phyloP scores from a whole-genome alignment of 352 stramenopile species.

The Globisporangium mamillatum region DNA sequence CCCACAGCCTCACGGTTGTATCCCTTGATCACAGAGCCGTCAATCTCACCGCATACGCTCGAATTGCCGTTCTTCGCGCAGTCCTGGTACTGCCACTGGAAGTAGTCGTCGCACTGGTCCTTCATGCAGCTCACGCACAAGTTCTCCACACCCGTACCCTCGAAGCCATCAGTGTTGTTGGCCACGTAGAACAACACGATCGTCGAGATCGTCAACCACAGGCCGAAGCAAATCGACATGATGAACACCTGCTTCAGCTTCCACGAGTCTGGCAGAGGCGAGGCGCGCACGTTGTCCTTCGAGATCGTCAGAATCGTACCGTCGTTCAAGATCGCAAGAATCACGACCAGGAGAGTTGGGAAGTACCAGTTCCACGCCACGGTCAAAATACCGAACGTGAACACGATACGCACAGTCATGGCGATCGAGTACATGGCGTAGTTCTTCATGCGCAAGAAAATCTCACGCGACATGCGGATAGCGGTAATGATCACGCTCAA shows the following conservation, averaged over 20 bases:
- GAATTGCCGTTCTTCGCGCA: constrained; percentile 48
- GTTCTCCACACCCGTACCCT: constrained; percentile 51
- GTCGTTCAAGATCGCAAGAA: constrained; percentile 91
- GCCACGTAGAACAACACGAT: constrained; percentile 59
- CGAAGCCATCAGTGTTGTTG: constrained; percentile 60
- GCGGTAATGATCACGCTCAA: constrained; percentile 88
- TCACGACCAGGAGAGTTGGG: constrained; percentile 84
- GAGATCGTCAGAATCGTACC: constrained; percentile 82
- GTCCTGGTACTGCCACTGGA: constrained; percentile 45
- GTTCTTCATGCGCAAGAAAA: constrained; percentile 91
- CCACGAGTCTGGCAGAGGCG: constrained; percentile 62
- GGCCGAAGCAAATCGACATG: constrained; percentile 58
- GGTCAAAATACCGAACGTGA: constrained; percentile 86
- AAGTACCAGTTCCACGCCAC: constrained; percentile 90
- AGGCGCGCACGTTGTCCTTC: constrained; percentile 71
- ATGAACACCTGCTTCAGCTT: constrained; percentile 74
- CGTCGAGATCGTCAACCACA: constrained; percentile 65
- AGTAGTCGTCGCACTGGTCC: constrained; percentile 57
- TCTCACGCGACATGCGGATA: constrained; percentile 84
- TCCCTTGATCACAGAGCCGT: constrained; percentile 41
- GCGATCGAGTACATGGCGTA: constrained; percentile 92
- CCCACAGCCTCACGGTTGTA: constrained; percentile 36
- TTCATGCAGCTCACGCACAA: constrained; percentile 61
- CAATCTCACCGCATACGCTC: constrained; percentile 58
- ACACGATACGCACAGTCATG: constrained; percentile 86